Base-by-base conservation (phyloP, 2,329 filamentous ascomycete species). In the Ascochyta viciae-villosae region DNA sequence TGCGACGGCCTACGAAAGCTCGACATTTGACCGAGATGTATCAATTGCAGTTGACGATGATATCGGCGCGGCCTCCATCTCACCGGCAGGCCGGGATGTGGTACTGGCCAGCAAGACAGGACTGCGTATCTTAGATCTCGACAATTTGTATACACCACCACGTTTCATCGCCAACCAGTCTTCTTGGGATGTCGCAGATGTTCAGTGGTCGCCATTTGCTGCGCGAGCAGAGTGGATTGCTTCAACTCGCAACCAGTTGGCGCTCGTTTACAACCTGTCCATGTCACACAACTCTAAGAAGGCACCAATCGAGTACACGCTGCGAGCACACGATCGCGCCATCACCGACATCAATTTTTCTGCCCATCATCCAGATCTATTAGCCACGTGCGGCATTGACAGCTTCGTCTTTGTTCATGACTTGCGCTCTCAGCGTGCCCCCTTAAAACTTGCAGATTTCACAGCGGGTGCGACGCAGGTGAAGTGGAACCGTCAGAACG, bases 311-410 rank as follows among this genome's bases (percentile, higher is more conserved):
- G 91, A 97, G 74, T 90, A 94, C 74, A 93, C 92, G 12, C 82
- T 97, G 13, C 90, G 96, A 68, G 92, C 89, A 2, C 93, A 91
- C 74, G 91, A 87, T 41, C 85, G 94, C 63, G 92, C 93, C 60
- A 97, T 97, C 65, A 97, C 93, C 7, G 93, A 97, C 73, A 92
- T 97, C 75, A 97, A 97, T 74, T 97, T 96, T 75, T 96, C 92
- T 0, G 92, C 93, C 5, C 91, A 96, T 65, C 90, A 97, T 70
- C 91, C 92, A 0, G 93, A 97, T 71, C 82, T 93, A 39, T 84
- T 97, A 15, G 91, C 92, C 9, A 96, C 94, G 0, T 97, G 92
- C 74, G 90, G 92, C 3, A 91, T 97, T 27, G 93, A 97, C 75
- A 95, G 92, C 46, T 96, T 92, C 69, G 90, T 97, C 8, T 91